Evolutionary conservation across 768 basidiomycete species (phyloP), one percentile per base, ranked within the genome.

Genomic region (Lentinula sp.): DNA sequence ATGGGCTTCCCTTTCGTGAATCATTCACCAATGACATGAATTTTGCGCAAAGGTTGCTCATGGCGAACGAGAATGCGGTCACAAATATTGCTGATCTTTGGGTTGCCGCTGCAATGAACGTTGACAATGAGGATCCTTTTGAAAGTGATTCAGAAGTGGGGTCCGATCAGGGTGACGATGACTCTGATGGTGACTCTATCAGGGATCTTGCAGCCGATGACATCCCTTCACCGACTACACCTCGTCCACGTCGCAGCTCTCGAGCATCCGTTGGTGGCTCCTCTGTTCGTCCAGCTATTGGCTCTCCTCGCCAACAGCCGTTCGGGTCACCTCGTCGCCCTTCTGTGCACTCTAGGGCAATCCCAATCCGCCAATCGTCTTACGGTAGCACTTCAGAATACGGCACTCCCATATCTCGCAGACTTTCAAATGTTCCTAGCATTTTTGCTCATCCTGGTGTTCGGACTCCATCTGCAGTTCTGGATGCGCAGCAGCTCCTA

Each of bases 31-130:
- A 77, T 37, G 88, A 89, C 65, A 80, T 93, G 55, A 93, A 91
- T 67, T 93, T 98, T 65, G 89, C 95, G 0, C 92, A 96, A 70
- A 82, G 93, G 62, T 69, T 96, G 23, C 75, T 96, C 48, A 86
- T 95, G 77, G 96, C 96, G 18, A 97, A 97, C 72, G 95, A 97
- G 73, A 91, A 93, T 66, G 89, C 93, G 11, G 94, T 95, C 4
- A 95, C 93, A 60, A 93, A 89, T 65, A 91, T 99, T 68, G 92
- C 94, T 23, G 96, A 98, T 73, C 77, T 99, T 21, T 99, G 97
- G 97, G 93, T 98, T 56, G 93, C 94, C 4, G 91, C 95, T 18
- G 97, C 96, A 5, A 93, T 96, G 76, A 97, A 96, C 62, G 93
- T 88, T 34, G 95, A 96, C 69, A 89, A 91, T 66, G 93, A 95